A percentile compares a stretch with the other conserved stretches of the same genome.
Evolutionary conservation across 1,139 yeast species (phyloP).

Genomic region (Geotrichum bryndzae): DNA sequence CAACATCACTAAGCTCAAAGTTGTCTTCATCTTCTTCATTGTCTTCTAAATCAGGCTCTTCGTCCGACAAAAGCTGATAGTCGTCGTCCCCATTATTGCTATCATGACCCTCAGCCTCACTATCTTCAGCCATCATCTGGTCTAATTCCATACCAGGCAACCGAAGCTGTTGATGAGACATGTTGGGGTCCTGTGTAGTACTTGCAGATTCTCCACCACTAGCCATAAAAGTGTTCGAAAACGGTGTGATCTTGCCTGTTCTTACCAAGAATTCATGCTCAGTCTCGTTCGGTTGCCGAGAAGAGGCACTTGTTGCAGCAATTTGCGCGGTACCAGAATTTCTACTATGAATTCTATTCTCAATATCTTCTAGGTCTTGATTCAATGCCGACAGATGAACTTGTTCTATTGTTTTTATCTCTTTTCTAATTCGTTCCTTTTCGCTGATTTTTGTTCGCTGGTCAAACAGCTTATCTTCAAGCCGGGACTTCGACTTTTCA

Average conservation of each 20-base stretch:
- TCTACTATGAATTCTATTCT: constrained; percentile 42
- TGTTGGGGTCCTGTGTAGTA: constrained; percentile 8
- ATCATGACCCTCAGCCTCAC: constrained; percentile 19
- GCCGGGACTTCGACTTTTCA: constrained; percentile 40
- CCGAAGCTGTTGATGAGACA: constrained; percentile 42
- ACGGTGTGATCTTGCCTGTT: constrained; percentile 92
- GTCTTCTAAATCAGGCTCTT: constrained; percentile 24
- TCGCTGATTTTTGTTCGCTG: constrained; percentile 64
- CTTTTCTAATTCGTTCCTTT: constrained; percentile 49
- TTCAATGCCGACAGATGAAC: constrained; percentile 50
- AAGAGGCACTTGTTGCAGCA: constrained; percentile 25
- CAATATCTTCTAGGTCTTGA: constrained; percentile 63
- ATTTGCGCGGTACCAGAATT: constrained; percentile 18
- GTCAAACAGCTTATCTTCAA: constrained; percentile 47
- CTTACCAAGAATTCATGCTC: constrained; percentile 76
- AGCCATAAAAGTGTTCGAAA: constrained; percentile 59
- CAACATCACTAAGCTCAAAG: constrained; percentile 26
- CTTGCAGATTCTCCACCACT: constrained; percentile 18
- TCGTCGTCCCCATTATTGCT: constrained; percentile 25
- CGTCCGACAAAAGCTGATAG: constrained; percentile 12
- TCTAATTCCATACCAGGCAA: constrained; percentile 41
- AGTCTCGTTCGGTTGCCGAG: constrained; percentile 56
- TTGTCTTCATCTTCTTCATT: constrained; percentile 27
- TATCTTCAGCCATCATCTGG: constrained; percentile 22
- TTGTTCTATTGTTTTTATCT: constrained; percentile 47